phyloP scores from a whole-genome alignment of 805 yeast genomes.

The Ogataea neopini region DNA sequence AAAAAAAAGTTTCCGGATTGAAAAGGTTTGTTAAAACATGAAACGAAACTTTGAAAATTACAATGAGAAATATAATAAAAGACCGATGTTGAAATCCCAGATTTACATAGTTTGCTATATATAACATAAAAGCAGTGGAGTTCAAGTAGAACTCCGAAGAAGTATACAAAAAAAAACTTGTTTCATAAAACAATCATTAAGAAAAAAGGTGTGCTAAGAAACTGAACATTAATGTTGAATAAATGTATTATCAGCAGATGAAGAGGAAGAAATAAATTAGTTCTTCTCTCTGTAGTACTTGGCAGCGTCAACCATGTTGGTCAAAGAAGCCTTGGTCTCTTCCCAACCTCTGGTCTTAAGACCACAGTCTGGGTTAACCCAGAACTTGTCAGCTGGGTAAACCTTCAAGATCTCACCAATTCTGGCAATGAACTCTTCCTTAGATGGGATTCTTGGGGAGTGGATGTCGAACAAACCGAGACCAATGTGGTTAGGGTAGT shows the following conservation, averaged over 20 bases:
- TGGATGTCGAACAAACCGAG: conserved; percentile 98
- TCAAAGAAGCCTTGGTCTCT: conserved; percentile 91
- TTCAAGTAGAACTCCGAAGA: conserved; percentile 8
- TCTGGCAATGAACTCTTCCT: conserved; percentile 93
- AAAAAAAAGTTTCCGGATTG: neutral
- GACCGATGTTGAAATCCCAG: conserved; percentile 52
- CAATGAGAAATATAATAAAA: conserved; percentile 12
- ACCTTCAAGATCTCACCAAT: conserved; percentile 92
- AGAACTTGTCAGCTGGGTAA: conserved; percentile 96
- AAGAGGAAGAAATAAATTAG: conserved; percentile 15
- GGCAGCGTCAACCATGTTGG: conserved; percentile 99
- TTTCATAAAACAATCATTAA: conserved; percentile 19
- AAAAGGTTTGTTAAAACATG: neutral
- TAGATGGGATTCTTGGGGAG: conserved; percentile 99
- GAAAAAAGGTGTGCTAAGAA: conserved; percentile 11
- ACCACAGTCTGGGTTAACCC: conserved; percentile 99
- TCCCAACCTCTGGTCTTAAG: conserved; percentile 99
- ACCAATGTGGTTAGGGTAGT: conserved; percentile 99
- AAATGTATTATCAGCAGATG: conserved; percentile 28
- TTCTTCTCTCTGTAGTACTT: conserved; percentile 74
- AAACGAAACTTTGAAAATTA: neutral
- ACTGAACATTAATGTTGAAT: conserved; percentile 41
- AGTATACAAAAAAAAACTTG: conserved; percentile 16
- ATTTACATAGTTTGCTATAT: conserved; percentile 28
- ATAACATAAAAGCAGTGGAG: conserved; percentile 28